phyloP scores from a whole-genome alignment of 192 early-diverging fungal species.

The Entrophospora sp. region DNA sequence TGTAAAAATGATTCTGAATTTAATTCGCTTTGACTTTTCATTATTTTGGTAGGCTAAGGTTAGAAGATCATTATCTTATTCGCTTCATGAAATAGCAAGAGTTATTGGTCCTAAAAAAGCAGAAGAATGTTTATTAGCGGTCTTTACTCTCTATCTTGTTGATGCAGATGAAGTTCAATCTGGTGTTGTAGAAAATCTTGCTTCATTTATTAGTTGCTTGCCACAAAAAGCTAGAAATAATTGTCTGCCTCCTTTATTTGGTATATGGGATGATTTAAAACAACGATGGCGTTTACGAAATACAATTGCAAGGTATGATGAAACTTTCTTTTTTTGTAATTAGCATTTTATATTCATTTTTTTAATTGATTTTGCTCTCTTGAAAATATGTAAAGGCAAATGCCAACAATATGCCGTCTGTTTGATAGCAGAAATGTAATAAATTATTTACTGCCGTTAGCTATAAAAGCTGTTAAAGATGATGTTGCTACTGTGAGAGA shows the following conservation, averaged over 20 bases:
- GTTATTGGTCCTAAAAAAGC: slow-evolving; percentile 47
- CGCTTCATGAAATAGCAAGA: slow-evolving; percentile 47
- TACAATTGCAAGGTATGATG: slow-evolving; percentile 48
- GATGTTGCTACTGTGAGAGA: slow-evolving; percentile 44
- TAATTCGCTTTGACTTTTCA: too few species aligned
- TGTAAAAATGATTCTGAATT: too few species aligned
- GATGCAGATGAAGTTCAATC: slow-evolving; percentile 61
- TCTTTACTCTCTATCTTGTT: slow-evolving; percentile 43
- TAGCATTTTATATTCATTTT: neutral
- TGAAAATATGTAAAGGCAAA: slow-evolving; percentile 28
- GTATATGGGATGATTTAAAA: slow-evolving; percentile 57
- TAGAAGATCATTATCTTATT: slow-evolving; percentile 48
- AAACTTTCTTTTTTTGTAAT: too few species aligned
- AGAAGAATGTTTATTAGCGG: slow-evolving; percentile 41
- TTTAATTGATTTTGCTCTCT: too few species aligned
- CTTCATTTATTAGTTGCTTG: slow-evolving; percentile 55
- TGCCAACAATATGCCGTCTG: slow-evolving; percentile 51
- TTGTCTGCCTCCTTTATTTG: slow-evolving; percentile 54
- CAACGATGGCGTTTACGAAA: slow-evolving; percentile 65
- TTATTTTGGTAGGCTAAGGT: slow-evolving; percentile 48
- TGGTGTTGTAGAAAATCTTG: slow-evolving; percentile 56
- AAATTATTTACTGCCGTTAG: slow-evolving; percentile 56
- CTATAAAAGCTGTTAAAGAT: slow-evolving; percentile 48
- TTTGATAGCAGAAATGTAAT: slow-evolving; percentile 53
- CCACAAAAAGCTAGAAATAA: slow-evolving; percentile 50